Evolutionary conservation across 257 asterid genomes (phyloP).

Genomic region (Knoxia roxburghii): DNA sequence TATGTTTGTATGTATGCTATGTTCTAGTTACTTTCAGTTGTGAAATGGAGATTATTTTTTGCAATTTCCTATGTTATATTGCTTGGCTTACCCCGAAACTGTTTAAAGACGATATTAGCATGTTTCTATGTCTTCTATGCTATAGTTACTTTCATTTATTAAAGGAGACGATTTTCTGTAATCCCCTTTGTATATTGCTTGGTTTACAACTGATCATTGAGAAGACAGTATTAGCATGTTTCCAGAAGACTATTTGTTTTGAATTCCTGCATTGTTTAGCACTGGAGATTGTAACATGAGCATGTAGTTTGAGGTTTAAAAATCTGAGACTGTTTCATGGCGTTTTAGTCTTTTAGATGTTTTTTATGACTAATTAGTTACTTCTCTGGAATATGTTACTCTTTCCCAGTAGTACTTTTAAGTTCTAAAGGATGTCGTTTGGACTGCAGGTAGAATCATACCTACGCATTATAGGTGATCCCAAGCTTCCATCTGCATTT

Average conservation of each 20-base stretch:
- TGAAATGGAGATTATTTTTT: too few species aligned
- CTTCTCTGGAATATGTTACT: neutral
- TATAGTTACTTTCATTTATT: neutral
- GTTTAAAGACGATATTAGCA: too few species aligned
- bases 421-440: conserved; percentile 16
- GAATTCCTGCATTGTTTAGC: neutral
- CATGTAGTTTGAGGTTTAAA: neutral
- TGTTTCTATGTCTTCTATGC: neutral
- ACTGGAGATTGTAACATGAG: neutral
- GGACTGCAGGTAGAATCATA: conserved; percentile 90
- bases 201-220: neutral
- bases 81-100: too few species aligned
- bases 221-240: neutral
- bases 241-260: neutral
- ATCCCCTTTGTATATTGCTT: neutral
- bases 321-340: neutral
- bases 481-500: conserved; percentile 91
- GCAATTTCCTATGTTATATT: too few species aligned
- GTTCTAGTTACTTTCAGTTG: too few species aligned
- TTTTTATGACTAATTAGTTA: neutral
- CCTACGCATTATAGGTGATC: conserved; percentile 80
- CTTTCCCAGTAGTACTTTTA: conserved; percentile 7
- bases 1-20: too few species aligned
- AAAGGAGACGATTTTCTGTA: neutral
- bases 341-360: neutral